phyloP scores from a whole-genome alignment of 306 rosid species.

The Vicia sativa region DNA sequence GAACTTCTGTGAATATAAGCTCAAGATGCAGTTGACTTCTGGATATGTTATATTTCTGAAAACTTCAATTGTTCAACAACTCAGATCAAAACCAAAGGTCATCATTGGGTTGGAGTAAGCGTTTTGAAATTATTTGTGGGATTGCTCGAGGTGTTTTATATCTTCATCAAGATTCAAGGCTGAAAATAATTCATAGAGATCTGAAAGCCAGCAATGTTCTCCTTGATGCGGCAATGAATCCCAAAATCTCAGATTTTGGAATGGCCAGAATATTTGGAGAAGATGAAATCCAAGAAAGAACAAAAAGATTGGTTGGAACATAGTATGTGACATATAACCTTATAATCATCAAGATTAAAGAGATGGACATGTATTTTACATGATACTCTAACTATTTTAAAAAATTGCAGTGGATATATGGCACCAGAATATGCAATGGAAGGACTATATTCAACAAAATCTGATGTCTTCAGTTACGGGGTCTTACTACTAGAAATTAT shows the following conservation, averaged over 20 bases:
- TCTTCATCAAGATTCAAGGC: conserved; percentile 52
- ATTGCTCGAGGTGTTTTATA: conserved; percentile 48
- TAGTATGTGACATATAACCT: conserved; percentile 38
- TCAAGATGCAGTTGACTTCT: neutral
- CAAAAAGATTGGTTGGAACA: conserved; percentile 53
- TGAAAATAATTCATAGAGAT: conserved; percentile 50
- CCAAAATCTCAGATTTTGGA: conserved; percentile 54
- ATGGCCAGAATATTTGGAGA: conserved; percentile 49
- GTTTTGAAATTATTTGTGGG: conserved; percentile 41
- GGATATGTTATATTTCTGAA: neutral
- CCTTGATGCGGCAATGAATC: conserved; percentile 43
- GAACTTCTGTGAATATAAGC: neutral
- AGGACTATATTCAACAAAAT: conserved; percentile 48
- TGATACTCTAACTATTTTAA: neutral
- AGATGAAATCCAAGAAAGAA: conserved; percentile 41
- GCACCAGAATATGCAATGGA: conserved; percentile 53
- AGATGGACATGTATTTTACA: neutral
- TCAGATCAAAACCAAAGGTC: conserved; percentile 28
- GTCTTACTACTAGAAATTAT: conserved; percentile 44
- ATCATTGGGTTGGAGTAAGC: conserved; percentile 33
- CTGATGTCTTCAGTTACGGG: conserved; percentile 55
- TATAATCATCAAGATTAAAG: no score
- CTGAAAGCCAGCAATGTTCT: conserved; percentile 49
- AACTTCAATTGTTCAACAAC: neutral
- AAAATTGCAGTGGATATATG: conserved; percentile 44